Percentiles rank a stretch among this genome's conserved stretches.
Evolutionary conservation across 352 stramenopile species (phyloP).

Genomic region (Phytophthora vignae): DNA sequence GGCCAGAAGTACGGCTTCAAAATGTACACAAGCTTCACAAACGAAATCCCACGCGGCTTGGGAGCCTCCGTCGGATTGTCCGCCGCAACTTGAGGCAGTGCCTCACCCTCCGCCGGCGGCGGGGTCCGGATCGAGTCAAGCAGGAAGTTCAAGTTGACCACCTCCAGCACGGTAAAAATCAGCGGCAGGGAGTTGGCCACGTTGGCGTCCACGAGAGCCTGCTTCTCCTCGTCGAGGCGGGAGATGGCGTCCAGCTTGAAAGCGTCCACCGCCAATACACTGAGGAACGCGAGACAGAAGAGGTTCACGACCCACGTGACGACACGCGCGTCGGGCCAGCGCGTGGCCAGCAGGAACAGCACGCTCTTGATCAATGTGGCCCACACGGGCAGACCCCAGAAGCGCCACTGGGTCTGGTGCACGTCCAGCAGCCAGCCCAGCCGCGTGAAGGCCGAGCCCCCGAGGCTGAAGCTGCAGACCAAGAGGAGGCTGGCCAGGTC

Average conservation of each 20-base stretch:
- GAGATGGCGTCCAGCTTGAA: constrained; percentile 79
- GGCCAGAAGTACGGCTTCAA: constrained; percentile 91
- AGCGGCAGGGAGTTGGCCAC: constrained; percentile 84
- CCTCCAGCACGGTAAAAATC: constrained; percentile 87
- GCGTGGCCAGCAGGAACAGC: constrained; percentile 64
- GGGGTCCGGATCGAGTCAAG: constrained; percentile 60
- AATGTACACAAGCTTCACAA: constrained; percentile 88
- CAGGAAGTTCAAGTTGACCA: constrained; percentile 80
- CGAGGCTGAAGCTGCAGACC: constrained; percentile 64
- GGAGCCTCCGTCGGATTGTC: constrained; percentile 37
- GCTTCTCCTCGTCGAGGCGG: constrained; percentile 57
- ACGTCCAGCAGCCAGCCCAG: constrained; percentile 61
- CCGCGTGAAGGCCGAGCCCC: constrained; percentile 40
- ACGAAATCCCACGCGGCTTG: constrained; percentile 73
- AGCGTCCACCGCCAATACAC: constrained; percentile 72
- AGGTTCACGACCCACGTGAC: constrained; percentile 57
- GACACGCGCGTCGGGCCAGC: constrained; percentile 48
- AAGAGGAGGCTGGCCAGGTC: constrained; percentile 63
- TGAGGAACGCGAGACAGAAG: constrained; percentile 65
- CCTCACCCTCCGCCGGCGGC: constrained; percentile 22
- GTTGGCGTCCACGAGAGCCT: constrained; percentile 71
- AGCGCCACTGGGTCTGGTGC: constrained; percentile 63
- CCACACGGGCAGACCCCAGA: constrained; percentile 77
- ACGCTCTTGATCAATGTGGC: constrained; percentile 67
- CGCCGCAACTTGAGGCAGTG: constrained; percentile 35